phyloP scores from a whole-genome alignment of 129 eudicot species.

The Dittrichia graveolens region DNA sequence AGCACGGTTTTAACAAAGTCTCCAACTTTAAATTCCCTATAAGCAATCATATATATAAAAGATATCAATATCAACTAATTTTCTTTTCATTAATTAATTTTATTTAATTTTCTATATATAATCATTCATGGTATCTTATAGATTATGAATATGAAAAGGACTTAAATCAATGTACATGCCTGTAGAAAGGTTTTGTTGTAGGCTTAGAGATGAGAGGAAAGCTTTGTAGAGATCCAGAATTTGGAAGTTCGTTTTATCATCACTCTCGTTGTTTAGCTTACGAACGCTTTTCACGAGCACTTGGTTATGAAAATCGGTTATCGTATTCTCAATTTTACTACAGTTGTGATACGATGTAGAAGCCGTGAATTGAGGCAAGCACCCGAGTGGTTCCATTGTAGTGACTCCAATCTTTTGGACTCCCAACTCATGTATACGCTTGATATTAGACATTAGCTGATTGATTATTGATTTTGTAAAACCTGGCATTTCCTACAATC shows the following conservation, averaged over 20 bases:
- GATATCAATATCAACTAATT: not conserved
- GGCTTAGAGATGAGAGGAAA: constrained; percentile 46
- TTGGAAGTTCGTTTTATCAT: constrained; percentile 29
- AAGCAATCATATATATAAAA: not conserved
- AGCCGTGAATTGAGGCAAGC: constrained; percentile 55
- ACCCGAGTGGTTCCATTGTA: constrained; percentile 59
- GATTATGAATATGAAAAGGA: not conserved
- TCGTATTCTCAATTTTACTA: constrained; percentile 39
- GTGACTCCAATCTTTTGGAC: constrained; percentile 58
- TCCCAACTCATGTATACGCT: constrained; percentile 53
- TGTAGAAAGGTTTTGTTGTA: constrained; percentile 21
- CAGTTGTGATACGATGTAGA: constrained; percentile 45
- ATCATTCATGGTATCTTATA: not conserved
- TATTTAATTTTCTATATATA: not conserved
- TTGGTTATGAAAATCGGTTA: constrained; percentile 49
- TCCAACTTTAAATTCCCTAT: constrained; percentile 32
- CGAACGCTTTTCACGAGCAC: constrained; percentile 38
- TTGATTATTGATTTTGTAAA: constrained; percentile 49
- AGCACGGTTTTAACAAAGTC: constrained; percentile 45
- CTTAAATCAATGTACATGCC: constrained; percentile 29
- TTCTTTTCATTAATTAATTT: not conserved
- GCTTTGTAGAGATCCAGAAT: constrained; percentile 61
- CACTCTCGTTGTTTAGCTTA: constrained; percentile 41
- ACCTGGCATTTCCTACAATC: constrained; percentile 38
- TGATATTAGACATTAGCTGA: constrained; percentile 47